Conservation (phyloP, 1,284 basidiomycete genomes). For the Taiwanofungus camphoratus region DNA sequence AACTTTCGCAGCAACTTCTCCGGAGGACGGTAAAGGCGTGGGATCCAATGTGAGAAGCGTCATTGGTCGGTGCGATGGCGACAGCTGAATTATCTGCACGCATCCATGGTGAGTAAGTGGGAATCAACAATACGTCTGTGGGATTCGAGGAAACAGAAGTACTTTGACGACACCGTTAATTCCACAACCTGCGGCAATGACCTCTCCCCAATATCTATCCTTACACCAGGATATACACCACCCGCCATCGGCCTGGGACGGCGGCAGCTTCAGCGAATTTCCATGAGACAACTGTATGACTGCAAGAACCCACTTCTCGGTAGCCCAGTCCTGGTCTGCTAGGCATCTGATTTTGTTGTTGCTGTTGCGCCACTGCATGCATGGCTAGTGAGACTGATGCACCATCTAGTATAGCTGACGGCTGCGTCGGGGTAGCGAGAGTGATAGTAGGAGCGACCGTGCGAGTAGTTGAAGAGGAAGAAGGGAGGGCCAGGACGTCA, state of each 20-base stretch:
- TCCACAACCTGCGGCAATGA: constrained; percentile 75
- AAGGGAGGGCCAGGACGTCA: constrained; percentile 59
- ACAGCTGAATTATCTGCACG: constrained; percentile 51
- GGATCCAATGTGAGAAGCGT: constrained; percentile 31
- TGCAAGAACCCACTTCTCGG: constrained; percentile 37
- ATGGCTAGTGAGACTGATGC: constrained; percentile 54
- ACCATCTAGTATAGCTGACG: constrained; percentile 46
- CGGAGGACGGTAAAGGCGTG: constrained; percentile 28
- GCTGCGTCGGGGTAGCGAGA: constrained; percentile 65
- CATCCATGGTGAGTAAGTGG: too few relatives aligned
- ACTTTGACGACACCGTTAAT: constrained; percentile 73
- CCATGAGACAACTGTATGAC: too few relatives aligned
- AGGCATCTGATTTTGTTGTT: constrained; percentile 35
- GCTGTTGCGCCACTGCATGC: constrained; percentile 55
- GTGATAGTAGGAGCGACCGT: constrained; percentile 46
- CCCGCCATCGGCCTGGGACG: constrained; percentile 65
- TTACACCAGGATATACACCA: constrained; percentile 94
- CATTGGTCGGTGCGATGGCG: constrained; percentile 41
- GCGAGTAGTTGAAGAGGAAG: constrained; percentile 38
- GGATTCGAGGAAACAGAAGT: constrained; percentile 15
- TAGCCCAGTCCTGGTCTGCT: constrained; percentile 51
- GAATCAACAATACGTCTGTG: too few relatives aligned
- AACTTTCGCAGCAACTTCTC: constrained; percentile 24
- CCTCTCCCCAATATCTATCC: constrained; percentile 88
- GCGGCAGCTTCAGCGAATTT: not conserved